These are phyloP conservation scores for Tolypocladium pustulatum DNA, from an alignment of 2,329 filamentous ascomycete species.

Conservation along the genomic window DNA sequence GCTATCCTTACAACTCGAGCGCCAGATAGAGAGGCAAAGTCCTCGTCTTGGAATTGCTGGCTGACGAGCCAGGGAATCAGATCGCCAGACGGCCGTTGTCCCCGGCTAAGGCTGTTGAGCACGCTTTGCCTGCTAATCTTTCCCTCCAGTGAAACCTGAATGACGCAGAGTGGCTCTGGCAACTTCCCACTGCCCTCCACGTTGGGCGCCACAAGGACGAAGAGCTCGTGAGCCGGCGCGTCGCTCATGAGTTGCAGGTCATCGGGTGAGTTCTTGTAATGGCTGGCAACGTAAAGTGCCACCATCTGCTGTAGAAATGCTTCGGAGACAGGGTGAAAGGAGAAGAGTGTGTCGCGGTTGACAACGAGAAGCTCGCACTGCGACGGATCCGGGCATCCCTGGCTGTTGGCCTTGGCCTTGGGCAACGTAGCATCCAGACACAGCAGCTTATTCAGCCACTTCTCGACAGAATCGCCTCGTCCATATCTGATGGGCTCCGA, in stretches of 20 bases:
- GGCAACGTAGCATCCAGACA: constrained; percentile 90
- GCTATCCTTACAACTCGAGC: constrained; percentile 90
- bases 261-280: constrained; percentile 97
- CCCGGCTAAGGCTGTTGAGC: constrained; percentile 77
- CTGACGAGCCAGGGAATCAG: constrained; percentile 96
- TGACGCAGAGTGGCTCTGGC: constrained; percentile 87
- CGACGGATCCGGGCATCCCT: constrained; percentile 80
- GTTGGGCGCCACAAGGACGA: constrained; percentile 82
- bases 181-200: constrained; percentile 66
- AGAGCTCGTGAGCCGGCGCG: constrained; percentile 91
- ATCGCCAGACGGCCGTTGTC: constrained; percentile 81
- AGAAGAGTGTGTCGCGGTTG: constrained; percentile 95
- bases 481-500: constrained; percentile 92
- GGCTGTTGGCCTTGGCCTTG: constrained; percentile 57
- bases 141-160: constrained; percentile 90
- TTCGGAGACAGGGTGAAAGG: constrained; percentile 93
- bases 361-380: constrained; percentile 88
- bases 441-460: constrained; percentile 89
- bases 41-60: constrained; percentile 95
- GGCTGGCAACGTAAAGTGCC: constrained; percentile 88
- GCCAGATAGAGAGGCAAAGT: constrained; percentile 88
- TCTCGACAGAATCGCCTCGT: constrained; percentile 82
- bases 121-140: constrained; percentile 91
- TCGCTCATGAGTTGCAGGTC: constrained; percentile 98
- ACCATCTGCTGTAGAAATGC: constrained; percentile 98